Base-by-base conservation (phyloP, 1,284 basidiomycete species). In the Rhodotorula sp. region DNA sequence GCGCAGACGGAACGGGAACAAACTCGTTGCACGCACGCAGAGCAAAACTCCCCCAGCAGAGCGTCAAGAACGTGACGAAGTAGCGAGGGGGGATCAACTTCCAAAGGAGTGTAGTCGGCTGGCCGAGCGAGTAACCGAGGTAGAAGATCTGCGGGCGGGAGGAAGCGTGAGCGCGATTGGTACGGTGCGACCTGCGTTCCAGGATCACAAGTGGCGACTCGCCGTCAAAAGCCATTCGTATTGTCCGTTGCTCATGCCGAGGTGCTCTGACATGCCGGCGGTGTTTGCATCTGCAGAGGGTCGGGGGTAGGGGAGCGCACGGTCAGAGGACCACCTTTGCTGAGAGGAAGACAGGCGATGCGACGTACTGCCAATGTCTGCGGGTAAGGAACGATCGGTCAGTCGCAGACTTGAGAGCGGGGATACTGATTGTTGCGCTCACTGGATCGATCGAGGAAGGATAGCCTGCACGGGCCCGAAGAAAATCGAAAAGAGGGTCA, bases 191-290 rank as follows among this genome's bases (percentile, higher is more conserved):
- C 37, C 37, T 10, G 10, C 37, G 7, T 18, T 3, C 20, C 17
- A 42, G 15, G 12, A 24, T 7, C 37, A 42, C 2, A 42, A 18
- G 15, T 22, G 6, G 18, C 6, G 33, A 55, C 57, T 37, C 4
- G 46, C 75, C 18, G 77, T 79, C 4, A 79, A 59, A 0, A 80
- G 74, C 75, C 75, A 76, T n/a, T 78, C 74, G 59, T 74, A 80
- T 55, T 79, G 72, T 14, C 63, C 49, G 48, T 76, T 73, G 12
- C 64, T 70, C 60, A 79, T 71, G 49, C 53, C 10, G 10, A 80
- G 68, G 12, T 75, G 61, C 26, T 57, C 62, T 8, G 60, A 51
- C 77, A 79, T 77, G 14, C 77, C 78, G 1, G 77, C 66, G 1
- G 66, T 62, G 1, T 71, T 55, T 1, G 69, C 69, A 44, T 71